Evolutionary conservation across 2,329 filamentous ascomycete genomes (phyloP).

Genomic region (Onygena corvina): DNA sequence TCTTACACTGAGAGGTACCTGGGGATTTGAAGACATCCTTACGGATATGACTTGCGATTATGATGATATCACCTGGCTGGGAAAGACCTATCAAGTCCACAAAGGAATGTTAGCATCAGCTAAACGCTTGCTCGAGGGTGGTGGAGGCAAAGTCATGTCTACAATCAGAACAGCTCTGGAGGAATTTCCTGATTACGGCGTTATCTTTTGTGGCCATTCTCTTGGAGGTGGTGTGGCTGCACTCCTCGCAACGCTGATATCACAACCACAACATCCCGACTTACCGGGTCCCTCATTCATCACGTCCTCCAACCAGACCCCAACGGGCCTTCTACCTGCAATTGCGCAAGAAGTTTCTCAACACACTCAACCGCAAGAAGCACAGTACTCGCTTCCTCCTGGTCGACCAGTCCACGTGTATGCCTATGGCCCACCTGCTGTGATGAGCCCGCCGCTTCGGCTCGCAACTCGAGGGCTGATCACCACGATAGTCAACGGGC

Average conservation of each 20-base stretch:
- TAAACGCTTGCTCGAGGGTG: slow-evolving; percentile 53
- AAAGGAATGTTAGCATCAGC: slow-evolving; percentile 64
- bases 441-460: slow-evolving; percentile 58
- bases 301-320: slow-evolving; percentile 39
- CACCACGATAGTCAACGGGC: slow-evolving; percentile 60
- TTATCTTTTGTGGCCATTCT: slow-evolving; percentile 58
- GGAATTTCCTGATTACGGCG: slow-evolving; percentile 56
- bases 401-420: slow-evolving; percentile 66
- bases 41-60: slow-evolving; percentile 66
- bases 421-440: slow-evolving; percentile 62
- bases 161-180: slow-evolving; percentile 55
- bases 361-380: slow-evolving; percentile 15
- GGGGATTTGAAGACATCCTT: slow-evolving; percentile 61
- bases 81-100: slow-evolving; percentile 55
- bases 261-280: slow-evolving; percentile 43
- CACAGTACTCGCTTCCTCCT: slow-evolving; percentile 45
- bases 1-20: slow-evolving; percentile 58
- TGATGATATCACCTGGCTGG: slow-evolving; percentile 45
- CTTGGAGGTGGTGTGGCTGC: slow-evolving; percentile 59
- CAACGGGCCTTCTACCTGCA: slow-evolving; percentile 26
- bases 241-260: slow-evolving; percentile 57
- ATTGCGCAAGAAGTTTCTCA: slow-evolving; percentile 1
- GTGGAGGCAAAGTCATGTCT: slow-evolving; percentile 53
- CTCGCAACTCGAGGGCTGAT: slow-evolving; percentile 61
- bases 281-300: slow-evolving; percentile 48